These are phyloP conservation scores for Cladophialophora carrionii DNA, from an alignment of 2,329 filamentous ascomycete genomes.

Conservation along the genomic window DNA sequence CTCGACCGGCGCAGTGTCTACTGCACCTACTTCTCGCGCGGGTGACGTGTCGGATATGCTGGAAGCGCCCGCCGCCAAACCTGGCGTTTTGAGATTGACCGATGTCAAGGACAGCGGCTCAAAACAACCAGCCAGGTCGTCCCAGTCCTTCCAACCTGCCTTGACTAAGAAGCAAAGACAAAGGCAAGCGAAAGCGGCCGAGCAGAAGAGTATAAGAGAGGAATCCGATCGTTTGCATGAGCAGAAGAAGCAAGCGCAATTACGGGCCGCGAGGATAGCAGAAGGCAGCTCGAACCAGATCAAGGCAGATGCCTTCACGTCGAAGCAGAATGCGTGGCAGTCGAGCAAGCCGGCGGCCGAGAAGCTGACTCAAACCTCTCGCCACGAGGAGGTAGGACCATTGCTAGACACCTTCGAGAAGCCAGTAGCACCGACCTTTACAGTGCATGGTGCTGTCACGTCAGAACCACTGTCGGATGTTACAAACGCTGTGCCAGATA, in stretches of 20 bases:
- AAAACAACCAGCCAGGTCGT: constrained; percentile 66
- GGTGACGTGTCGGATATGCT: constrained; percentile 90
- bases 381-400: constrained; percentile 37
- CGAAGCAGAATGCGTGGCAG: constrained; percentile 61
- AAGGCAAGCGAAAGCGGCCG: constrained; percentile 85
- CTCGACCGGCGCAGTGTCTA: constrained; percentile 43
- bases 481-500: constrained; percentile 16
- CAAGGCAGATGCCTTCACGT: constrained; percentile 59
- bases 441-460: constrained; percentile 28
- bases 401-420: constrained; percentile 51
- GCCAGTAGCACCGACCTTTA: constrained; percentile 10
- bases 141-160: constrained; percentile 63
- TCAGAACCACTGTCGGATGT: constrained; percentile 25
- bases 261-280: constrained; percentile 76
- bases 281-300: constrained; percentile 84
- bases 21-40: constrained; percentile 57
- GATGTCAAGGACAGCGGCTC: constrained; percentile 59
- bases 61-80: constrained; percentile 68
- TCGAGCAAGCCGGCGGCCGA: constrained; percentile 39
- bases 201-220: constrained; percentile 72
- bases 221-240: constrained; percentile 79
- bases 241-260: constrained; percentile 76
- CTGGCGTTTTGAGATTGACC: constrained; percentile 77
- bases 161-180: constrained; percentile 96
- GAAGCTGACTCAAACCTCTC: constrained; percentile 22